Percentiles rank a stretch among this genome's conserved stretches.
These are phyloP conservation scores for Cyberlindnera misumaiensis DNA, from an alignment of 805 yeast species.

Conservation along the genomic window DNA sequence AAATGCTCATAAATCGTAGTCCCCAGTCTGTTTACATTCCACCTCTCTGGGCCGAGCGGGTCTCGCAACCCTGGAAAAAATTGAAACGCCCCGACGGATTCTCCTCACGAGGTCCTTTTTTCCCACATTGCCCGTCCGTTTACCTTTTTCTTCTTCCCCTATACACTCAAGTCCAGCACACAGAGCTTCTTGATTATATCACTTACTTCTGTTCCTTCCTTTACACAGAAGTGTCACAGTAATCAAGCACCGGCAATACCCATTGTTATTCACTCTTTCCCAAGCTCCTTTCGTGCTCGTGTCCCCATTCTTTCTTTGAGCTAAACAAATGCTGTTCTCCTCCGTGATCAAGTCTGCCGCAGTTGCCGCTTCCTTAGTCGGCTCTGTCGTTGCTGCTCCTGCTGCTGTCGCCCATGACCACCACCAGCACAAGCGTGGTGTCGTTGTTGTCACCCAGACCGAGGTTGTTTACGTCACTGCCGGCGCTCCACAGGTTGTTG, in stretches of 20 bases:
- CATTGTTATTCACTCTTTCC: background rate
- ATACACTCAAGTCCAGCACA: background rate
- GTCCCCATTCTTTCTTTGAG: background rate
- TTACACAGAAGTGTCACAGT: constrained; percentile 20
- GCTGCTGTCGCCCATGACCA: constrained; percentile 59
- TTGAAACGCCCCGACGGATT: too few relatives aligned
- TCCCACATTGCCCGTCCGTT: constrained; percentile 1
- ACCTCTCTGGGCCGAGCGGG: too few relatives aligned
- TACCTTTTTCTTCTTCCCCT: constrained; percentile 2
- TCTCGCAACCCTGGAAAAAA: too few relatives aligned
- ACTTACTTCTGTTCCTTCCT: constrained; percentile 27
- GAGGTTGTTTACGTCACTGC: constrained; percentile 44
- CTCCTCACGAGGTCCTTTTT: too few relatives aligned
- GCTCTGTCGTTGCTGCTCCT: constrained; percentile 34
- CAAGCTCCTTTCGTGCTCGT: background rate
- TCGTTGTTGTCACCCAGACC: constrained; percentile 42
- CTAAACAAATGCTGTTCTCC: constrained; percentile 40
- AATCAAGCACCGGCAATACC: background rate
- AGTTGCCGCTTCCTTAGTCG: constrained; percentile 34
- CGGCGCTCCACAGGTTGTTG: constrained; percentile 30
- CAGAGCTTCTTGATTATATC: background rate
- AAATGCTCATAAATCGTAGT: too few relatives aligned
- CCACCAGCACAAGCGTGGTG: constrained; percentile 51
- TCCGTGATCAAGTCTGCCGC: constrained; percentile 30
- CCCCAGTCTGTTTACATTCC: too few relatives aligned